These are phyloP conservation scores for Dipteronia sinensis DNA, from an alignment of 345 rosid species.

Conservation along the genomic window DNA sequence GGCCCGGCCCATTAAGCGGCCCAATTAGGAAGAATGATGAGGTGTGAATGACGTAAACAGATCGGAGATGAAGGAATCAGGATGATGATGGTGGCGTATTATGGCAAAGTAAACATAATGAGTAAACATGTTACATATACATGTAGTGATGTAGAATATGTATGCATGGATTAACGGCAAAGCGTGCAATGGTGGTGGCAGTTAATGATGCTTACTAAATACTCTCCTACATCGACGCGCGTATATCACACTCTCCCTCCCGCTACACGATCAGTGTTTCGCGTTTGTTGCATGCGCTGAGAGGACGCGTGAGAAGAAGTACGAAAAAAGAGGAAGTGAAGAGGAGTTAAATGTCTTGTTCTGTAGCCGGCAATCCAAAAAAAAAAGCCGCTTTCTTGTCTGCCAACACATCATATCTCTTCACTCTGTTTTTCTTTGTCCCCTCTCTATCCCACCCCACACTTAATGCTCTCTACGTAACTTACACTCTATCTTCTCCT, in stretches of 20 bases:
- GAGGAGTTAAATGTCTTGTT: slow-evolving; percentile 39
- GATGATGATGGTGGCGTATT: slow-evolving; percentile 1
- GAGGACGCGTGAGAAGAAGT: neutral
- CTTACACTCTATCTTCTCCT: slow-evolving; percentile 9
- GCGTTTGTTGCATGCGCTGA: neutral
- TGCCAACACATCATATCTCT: slow-evolving; percentile 43
- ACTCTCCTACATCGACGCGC: too few relatives aligned
- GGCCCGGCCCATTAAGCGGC: neutral
- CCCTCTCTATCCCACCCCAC: slow-evolving; percentile 18
- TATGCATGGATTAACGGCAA: slow-evolving; percentile 19
- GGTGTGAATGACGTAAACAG: slow-evolving; percentile 27
- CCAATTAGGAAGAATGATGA: neutral
- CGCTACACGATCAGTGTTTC: neutral
- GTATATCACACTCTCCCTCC: too few relatives aligned
- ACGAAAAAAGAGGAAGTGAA: neutral
- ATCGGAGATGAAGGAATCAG: neutral
- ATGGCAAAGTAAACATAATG: too few relatives aligned
- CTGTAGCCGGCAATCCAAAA: slow-evolving; percentile 47
- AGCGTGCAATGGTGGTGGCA: slow-evolving; percentile 41
- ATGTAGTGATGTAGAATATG: neutral
- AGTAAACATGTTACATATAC: too few relatives aligned
- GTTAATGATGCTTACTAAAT: slow-evolving; percentile 32
- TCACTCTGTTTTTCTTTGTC: slow-evolving; percentile 46
- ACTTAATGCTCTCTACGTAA: slow-evolving; percentile 22
- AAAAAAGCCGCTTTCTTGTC: slow-evolving; percentile 59